A percentile compares a stretch with the other conserved stretches of the same genome.
Conservation (phyloP, 2,329 filamentous ascomycete genomes). For the Xylaria arbuscula region DNA sequence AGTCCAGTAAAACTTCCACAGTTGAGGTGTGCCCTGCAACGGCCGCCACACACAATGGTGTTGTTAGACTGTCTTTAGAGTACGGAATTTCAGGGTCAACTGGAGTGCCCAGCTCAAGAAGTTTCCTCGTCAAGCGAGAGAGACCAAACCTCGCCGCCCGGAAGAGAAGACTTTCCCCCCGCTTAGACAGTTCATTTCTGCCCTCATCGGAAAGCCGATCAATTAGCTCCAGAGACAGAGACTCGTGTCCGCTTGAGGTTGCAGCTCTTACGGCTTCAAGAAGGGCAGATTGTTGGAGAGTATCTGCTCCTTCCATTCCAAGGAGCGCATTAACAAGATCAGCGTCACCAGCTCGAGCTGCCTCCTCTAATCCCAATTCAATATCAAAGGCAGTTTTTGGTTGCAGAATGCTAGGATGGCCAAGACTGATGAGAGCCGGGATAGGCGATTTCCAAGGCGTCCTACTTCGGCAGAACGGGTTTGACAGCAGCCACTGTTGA, state of each 20-base stretch:
- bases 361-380: constrained; percentile 4
- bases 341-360: constrained; percentile 11
- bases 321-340: constrained; percentile 2
- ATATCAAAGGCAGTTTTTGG: background rate
- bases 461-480: constrained; percentile 18
- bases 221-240: constrained; percentile 11
- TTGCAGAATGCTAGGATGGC: constrained; percentile 3
- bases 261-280: constrained; percentile 8
- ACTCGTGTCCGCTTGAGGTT: constrained; percentile 15
- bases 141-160: constrained; percentile 14
- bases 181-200: background rate
- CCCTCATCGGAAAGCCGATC: constrained; percentile 3
- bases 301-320: background rate
- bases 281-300: background rate
- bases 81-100: constrained; percentile 15
- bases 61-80: background rate
- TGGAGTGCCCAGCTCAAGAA: constrained; percentile 11
- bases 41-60: constrained; percentile 11
- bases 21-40: background rate
- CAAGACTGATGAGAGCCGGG: constrained; percentile 12
- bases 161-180: constrained; percentile 11
- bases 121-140: background rate
- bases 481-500: constrained; percentile 18
- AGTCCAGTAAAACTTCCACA: constrained; percentile 7
- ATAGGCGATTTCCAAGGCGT: constrained; percentile 13